phyloP scores from a whole-genome alignment of 108 stramenopile species.

The Nannochloropsis gaditana region DNA sequence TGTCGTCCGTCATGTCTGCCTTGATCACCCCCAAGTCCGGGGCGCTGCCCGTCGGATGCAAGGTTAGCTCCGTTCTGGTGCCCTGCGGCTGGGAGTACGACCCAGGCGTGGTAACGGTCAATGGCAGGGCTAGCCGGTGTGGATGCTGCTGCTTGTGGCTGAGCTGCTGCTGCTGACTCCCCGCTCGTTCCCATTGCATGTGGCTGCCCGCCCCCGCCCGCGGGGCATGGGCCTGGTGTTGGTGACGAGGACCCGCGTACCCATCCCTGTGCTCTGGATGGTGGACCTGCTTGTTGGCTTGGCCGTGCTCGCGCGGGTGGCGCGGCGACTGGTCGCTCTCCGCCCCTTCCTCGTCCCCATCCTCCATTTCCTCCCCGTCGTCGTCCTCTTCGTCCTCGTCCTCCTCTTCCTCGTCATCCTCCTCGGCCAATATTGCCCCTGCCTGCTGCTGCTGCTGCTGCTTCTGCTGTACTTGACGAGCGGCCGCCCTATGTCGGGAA shows the following conservation, averaged over 20 bases:
- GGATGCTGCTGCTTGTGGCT: neutral
- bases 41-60: neutral
- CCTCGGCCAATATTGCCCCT: neutral
- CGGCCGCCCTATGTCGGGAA: neutral
- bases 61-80: neutral
- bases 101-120: neutral
- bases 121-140: neutral
- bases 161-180: neutral
- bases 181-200: neutral
- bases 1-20: conserved; percentile 17
- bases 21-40: conserved; percentile 3
- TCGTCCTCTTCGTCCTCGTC: neutral
- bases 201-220: neutral
- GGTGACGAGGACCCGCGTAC: neutral
- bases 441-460: neutral
- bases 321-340: neutral
- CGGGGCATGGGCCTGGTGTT: neutral
- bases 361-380: neutral
- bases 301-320: neutral
- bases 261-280: neutral
- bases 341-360: neutral
- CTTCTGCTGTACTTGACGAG: neutral
- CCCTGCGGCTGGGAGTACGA: neutral
- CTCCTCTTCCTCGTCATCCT: neutral
- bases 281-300: neutral